Percentiles rank a stretch among this genome's conserved stretches.
Conservation (phyloP, 108 stramenopile genomes). For the Skeletonema grethae region DNA sequence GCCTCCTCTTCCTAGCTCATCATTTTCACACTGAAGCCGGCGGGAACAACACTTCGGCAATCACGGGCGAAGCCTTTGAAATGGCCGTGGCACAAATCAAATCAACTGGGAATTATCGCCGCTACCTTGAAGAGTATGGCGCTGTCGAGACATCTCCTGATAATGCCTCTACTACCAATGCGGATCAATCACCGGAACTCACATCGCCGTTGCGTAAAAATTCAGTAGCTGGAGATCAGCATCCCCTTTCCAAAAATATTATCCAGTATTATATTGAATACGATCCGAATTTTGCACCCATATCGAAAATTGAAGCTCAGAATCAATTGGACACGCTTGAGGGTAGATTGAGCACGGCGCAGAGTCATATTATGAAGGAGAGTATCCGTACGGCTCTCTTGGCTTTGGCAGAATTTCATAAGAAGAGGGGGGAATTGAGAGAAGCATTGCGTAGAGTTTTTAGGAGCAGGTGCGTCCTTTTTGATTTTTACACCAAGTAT, state of each 20-base stretch:
- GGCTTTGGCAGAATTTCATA: slow-evolving; percentile 48
- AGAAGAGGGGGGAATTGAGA: slow-evolving; percentile 54
- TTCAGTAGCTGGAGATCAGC: too few relatives aligned
- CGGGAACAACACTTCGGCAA: neutral
- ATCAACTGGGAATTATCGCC: slow-evolving; percentile 51
- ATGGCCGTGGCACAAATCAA: slow-evolving; percentile 59
- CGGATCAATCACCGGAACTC: neutral
- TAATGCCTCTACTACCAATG: slow-evolving; percentile 8
- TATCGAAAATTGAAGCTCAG: neutral
- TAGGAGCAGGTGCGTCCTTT: slow-evolving; percentile 38
- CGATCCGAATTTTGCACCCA: slow-evolving; percentile 15
- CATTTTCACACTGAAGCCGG: slow-evolving; percentile 23
- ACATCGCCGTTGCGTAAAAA: neutral
- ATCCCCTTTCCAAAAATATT: neutral
- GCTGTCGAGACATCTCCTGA: slow-evolving; percentile 4
- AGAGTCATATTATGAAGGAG: slow-evolving; percentile 79
- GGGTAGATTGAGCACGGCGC: slow-evolving; percentile 68
- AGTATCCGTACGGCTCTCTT: slow-evolving; percentile 75
- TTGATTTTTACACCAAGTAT: too few relatives aligned
- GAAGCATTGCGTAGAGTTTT: slow-evolving; percentile 50
- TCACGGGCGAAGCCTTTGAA: slow-evolving; percentile 43
- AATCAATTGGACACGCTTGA: slow-evolving; percentile 33
- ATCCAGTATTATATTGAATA: slow-evolving; percentile 24
- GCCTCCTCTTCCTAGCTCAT: slow-evolving; percentile 62
- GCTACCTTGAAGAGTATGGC: slow-evolving; percentile 61